Base-by-base conservation (phyloP, 805 yeast species). In the Henningerozyma blattae region DNA sequence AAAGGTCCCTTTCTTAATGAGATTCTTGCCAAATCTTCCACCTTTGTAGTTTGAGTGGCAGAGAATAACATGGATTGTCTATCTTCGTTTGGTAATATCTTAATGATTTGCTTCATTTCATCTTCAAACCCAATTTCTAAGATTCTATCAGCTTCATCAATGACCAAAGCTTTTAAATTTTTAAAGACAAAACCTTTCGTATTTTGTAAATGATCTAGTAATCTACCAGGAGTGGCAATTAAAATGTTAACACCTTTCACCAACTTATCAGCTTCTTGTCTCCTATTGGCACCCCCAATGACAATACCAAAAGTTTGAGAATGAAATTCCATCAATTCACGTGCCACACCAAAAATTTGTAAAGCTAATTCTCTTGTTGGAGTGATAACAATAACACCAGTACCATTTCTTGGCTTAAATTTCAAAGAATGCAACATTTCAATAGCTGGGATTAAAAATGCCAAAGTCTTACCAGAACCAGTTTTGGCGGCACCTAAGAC, bases 401-500 rank as follows among this genome's bases (percentile, higher is more conserved):
- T 89, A 46, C 98, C 98, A 55, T 91, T 93, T 66, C 97, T 75
- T 35, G 98, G 97, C 61, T 89, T 91, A 67, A 87, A 91, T 56
- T 81, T 85, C 50, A 91, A 69, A 14, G 94, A 77, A 54, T 87
- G 81, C 35, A 91, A 68, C 63, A 86, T 64, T 62, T 91, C 98
- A 43, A 91, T 79, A 22, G 98, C 98, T 12, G 99, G 99, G 39
- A 91, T 71, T 51, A 91, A 65, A 48, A 91, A 91, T 8, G 99
- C 97, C 40, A 93, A 64, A 0, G 99, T 91, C 64, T 91, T 91
- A 56, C 99, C 99, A 1, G 96, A 86, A 35, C 99, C 99, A 3
- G 99, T 91, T 63, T 87, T 89, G 37, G 99, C 99, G n/a, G 98
- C 98, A 45, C 98, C 99, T 35, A 91, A 68, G 15, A 93, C 97